Conservation (phyloP, 805 yeast genomes). For the Pichia deserticola region DNA sequence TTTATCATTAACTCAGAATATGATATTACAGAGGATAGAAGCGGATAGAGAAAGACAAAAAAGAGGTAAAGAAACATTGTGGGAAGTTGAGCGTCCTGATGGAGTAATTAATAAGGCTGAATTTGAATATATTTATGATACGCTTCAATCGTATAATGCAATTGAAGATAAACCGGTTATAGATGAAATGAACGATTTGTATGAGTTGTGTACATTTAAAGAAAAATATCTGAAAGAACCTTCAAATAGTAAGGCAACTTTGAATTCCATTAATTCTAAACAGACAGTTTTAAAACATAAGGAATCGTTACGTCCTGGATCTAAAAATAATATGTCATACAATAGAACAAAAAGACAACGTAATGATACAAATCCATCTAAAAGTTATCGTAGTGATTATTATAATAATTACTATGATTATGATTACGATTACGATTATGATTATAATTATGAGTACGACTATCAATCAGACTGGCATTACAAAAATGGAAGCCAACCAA, state of each 20-base stretch:
- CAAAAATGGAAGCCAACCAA: neutral
- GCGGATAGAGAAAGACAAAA: slow-evolving; percentile 90
- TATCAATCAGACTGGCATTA: neutral
- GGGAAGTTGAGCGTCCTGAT: slow-evolving; percentile 54
- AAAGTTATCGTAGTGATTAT: too few species aligned
- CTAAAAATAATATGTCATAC: too few species aligned
- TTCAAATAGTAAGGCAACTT: neutral
- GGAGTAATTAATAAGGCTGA: slow-evolving; percentile 22
- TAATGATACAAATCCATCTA: neutral
- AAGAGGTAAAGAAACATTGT: slow-evolving; percentile 68
- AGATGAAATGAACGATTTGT: slow-evolving; percentile 21
- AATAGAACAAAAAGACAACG: neutral
- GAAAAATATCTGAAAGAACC: neutral
- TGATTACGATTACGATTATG: neutral
- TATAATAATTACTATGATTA: neutral
- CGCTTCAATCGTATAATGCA: slow-evolving; percentile 11
- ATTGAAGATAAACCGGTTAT: slow-evolving; percentile 17
- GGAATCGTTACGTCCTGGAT: too few species aligned
- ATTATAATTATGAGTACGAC: neutral
- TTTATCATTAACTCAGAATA: slow-evolving; percentile 29
- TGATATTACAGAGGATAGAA: slow-evolving; percentile 74
- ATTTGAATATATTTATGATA: slow-evolving; percentile 24
- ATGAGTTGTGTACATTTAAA: slow-evolving; percentile 7
- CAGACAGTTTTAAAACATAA: neutral
- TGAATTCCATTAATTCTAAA: too few species aligned